These are phyloP conservation scores for Themeda triandra DNA, from an alignment of 176 grass and related monocot species.

Conservation along the genomic window DNA sequence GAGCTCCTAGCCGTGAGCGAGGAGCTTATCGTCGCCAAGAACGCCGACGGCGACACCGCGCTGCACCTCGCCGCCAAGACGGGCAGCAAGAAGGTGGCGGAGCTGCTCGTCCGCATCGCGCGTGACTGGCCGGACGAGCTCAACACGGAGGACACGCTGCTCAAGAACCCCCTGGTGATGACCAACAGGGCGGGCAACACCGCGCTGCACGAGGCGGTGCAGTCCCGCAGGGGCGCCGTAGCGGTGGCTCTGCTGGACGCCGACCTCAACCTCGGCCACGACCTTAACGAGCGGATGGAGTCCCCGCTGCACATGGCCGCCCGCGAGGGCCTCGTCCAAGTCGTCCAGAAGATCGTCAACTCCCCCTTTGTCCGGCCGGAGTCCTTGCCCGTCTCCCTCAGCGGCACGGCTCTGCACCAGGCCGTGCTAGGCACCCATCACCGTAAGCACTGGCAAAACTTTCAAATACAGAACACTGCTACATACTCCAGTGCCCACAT, in stretches of 20 bases:
- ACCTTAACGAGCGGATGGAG: slow-evolving; percentile 38
- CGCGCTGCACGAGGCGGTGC: slow-evolving; percentile 62
- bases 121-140: neutral
- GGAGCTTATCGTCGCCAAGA: slow-evolving; percentile 26
- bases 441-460: neutral
- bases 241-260: slow-evolving; percentile 46
- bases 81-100: slow-evolving; percentile 28
- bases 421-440: slow-evolving; percentile 67
- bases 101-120: slow-evolving; percentile 6
- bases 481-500: too few species aligned
- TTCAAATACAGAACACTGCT: too few species aligned
- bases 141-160: neutral
- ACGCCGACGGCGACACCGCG: slow-evolving; percentile 58
- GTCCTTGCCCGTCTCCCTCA: neutral
- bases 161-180: neutral
- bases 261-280: slow-evolving; percentile 28
- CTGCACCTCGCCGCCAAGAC: slow-evolving; percentile 54
- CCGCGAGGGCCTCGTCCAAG: slow-evolving; percentile 45
- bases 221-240: slow-evolving; percentile 2
- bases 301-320: slow-evolving; percentile 71
- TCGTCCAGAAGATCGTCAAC: slow-evolving; percentile 41
- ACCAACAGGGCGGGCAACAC: slow-evolving; percentile 35
- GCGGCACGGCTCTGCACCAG: slow-evolving; percentile 63
- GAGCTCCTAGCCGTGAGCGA: neutral
- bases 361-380: slow-evolving; percentile 25